Percentiles rank a stretch among this genome's conserved stretches.
Conservation (phyloP, 805 yeast species). For the Isabelozyma rhagii region DNA sequence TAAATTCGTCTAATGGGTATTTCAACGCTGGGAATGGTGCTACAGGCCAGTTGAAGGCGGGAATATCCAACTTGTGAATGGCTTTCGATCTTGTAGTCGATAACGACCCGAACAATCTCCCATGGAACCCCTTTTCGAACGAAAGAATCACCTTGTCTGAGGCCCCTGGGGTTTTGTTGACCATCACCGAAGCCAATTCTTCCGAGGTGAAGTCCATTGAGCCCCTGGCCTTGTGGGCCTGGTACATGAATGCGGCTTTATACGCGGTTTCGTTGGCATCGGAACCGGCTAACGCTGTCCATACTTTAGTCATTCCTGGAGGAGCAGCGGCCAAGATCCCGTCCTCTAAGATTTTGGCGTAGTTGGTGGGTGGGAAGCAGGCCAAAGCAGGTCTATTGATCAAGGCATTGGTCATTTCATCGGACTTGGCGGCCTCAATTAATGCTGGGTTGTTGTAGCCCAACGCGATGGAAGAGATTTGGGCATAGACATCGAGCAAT, state of each 20-base stretch:
- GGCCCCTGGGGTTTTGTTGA: conserved; percentile 49
- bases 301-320: conserved; percentile 53
- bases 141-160: conserved; percentile 53
- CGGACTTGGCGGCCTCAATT: conserved; percentile 33
- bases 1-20: conserved; percentile 36
- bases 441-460: conserved; percentile 44
- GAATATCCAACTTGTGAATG: conserved; percentile 55
- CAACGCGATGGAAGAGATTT: conserved; percentile 41
- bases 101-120: conserved; percentile 53
- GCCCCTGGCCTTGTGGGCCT: conserved; percentile 54
- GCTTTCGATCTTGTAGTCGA: conserved; percentile 57
- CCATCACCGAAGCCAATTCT: conserved; percentile 48
- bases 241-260: conserved; percentile 69
- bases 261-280: conserved; percentile 70
- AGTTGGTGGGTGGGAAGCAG: conserved; percentile 49
- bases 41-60: conserved; percentile 59
- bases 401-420: conserved; percentile 39
- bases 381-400: conserved; percentile 45
- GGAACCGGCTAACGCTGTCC: conserved; percentile 68
- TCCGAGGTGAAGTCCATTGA: conserved; percentile 40
- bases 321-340: conserved; percentile 64
- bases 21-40: conserved; percentile 44
- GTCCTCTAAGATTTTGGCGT: conserved; percentile 45
- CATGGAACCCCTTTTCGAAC: conserved; percentile 55
- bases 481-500: conserved; percentile 40